Evolutionary conservation across 2,329 filamentous ascomycete species (phyloP), one percentile per base, ranked within the genome.

Genomic region (Sclerotinia trifoliorum): DNA sequence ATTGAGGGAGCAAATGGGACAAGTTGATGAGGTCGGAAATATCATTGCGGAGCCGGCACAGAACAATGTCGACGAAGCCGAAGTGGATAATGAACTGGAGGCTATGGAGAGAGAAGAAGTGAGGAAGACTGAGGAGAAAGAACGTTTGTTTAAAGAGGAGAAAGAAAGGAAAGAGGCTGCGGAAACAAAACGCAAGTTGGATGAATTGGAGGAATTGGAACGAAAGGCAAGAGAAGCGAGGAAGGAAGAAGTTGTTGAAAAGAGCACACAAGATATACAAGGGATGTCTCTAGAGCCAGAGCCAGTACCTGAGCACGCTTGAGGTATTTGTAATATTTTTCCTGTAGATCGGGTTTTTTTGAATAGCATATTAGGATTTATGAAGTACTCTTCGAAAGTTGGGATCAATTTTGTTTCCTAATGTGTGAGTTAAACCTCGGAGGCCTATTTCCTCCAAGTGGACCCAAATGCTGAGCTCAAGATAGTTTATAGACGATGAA

Each of bases 41-140:
- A 89, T 94, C 52, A 85, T 98, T 71, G 88, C 88, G 65, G 92
- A 95, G 73, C 79, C 80, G 8, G 75, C 77, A 5, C 73, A 76
- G 56, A 83, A 80, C 17, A 81, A 76, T 71, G 82, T 96, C 44
- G 92, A 97, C 77, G 94, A 97, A 76, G 84, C 77, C 26, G 94
- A 96, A 78, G 87, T 98, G 67, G 93, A 97, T 73, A 91, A 94
- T 70, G 94, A 97, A 80, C 84, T 98, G 58, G 90, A 91, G 73
- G 88, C 84, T 4, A 81, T 99, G 80, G 88, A 85, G 75, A 78
- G 75, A 66, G 80, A 83, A 67, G 82, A 80, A 60, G 81, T 83
- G 71, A 79, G 82, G 72, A 79, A 79, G 71, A 79, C 75, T 70
- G 79, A 80, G 61, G 78, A 80, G 56, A 78, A 80, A 54, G 73